Base-by-base conservation (phyloP, 169 alveolate genomes). In the Besnoitia besnoiti region DNA sequence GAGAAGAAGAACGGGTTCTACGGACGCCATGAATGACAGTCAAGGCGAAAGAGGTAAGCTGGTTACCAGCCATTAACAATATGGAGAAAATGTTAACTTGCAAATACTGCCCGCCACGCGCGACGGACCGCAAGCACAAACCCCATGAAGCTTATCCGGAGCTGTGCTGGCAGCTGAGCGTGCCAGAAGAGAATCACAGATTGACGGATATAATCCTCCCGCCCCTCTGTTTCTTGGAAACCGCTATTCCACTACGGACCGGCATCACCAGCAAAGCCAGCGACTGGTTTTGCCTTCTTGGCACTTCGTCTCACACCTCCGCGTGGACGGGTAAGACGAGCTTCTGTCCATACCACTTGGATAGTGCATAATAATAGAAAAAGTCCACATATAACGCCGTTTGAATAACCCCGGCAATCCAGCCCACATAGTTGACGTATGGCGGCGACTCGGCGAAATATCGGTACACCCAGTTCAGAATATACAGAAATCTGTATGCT, bases 341-440 rank as follows among this genome's bases (percentile, higher is more conserved):
- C 51, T 92, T 92, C 75, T 85, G 87, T 2, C 94, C 94, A 73
- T 92, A 92, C 94, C 94, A 92, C 85, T 92, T 92, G 51, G 79
- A 42, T 37, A 76, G 95, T 85, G 98, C 98, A 92, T 98, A 98
- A 76, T 98, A 98, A 95, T 98, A 98, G 95, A 98, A 98, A 97
- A 98, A 98, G 94, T 98, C 99, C 55, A 97, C 98, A 90, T 98
- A 98, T 62, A 98, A 94, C 42, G 98, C 98, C 8, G 99, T 98
- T 93, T 98, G 99, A 12, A 98, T 95, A 80, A 98, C 50, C 24
- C 99, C 99, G 50, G 98, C 99, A 59, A 85, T 85, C 97, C 99
- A 97, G 91, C 99, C 97, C 51, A 98, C 97, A 61, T 93, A 95
- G 93, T 97, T 96, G 59, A 97, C 95, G 90, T 95, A 97, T 24